Conservation (phyloP, 2,329 filamentous ascomycete genomes). For the Aspergillus sp. region DNA sequence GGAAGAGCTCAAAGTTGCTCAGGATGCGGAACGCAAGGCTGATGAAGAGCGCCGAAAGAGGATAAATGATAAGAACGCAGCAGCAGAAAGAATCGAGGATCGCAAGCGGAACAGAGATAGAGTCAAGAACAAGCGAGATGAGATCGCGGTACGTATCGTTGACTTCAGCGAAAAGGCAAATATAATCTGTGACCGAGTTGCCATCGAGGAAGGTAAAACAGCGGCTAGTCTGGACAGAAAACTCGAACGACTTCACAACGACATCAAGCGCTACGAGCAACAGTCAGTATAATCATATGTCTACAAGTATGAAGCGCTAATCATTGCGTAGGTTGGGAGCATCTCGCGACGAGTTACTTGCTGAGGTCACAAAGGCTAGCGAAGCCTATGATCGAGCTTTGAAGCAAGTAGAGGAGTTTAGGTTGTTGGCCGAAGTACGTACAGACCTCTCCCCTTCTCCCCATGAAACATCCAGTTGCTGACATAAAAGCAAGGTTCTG, state of each 20-base stretch:
- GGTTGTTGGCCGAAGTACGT: conserved; percentile 42
- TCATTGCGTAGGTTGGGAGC: conserved; percentile 55
- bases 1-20: conserved; percentile 57
- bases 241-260: conserved; percentile 55
- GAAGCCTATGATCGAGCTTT: conserved; percentile 40
- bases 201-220: conserved; percentile 67
- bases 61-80: conserved; percentile 64
- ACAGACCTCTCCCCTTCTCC: conserved; percentile 4
- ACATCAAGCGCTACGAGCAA: conserved; percentile 60
- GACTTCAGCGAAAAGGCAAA: conserved; percentile 60
- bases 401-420: conserved; percentile 41
- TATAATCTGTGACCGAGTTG: conserved; percentile 58
- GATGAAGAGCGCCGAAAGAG: conserved; percentile 55
- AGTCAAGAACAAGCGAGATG: conserved; percentile 53
- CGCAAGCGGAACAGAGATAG: conserved; percentile 50
- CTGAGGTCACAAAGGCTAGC: conserved; percentile 43
- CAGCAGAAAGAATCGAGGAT: conserved; percentile 55
- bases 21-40: conserved; percentile 54
- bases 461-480: neutral
- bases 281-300: conserved; percentile 39
- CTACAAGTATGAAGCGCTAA: conserved; percentile 27
- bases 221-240: conserved; percentile 53
- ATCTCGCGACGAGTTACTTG: conserved; percentile 65
- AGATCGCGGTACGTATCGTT: conserved; percentile 52
- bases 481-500: conserved; percentile 46